phyloP scores from a whole-genome alignment of 371 early-diverging fungal species.

The Funneliformis caledonium region DNA sequence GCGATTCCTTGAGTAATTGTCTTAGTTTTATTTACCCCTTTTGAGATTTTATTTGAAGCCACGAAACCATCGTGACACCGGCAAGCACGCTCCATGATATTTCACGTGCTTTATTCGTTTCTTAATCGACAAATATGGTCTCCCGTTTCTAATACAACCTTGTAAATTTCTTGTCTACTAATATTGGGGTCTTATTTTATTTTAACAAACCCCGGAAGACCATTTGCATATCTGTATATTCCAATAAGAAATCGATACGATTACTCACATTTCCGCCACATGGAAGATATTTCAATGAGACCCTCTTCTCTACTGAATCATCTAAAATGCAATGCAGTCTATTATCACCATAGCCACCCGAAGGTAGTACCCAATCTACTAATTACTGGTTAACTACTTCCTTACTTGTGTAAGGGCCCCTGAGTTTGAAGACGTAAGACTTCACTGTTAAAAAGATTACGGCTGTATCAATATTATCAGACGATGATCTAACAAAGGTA shows the following conservation, averaged over 20 bases:
- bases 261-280: background rate
- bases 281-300: background rate
- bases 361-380: too few relatives aligned
- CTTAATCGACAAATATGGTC: slow-evolving; percentile 12
- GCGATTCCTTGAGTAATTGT: too few relatives aligned
- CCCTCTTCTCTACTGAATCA: slow-evolving; percentile 35
- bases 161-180: slow-evolving; percentile 13
- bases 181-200: slow-evolving; percentile 20
- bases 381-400: too few relatives aligned
- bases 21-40: too few relatives aligned
- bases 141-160: slow-evolving; percentile 28
- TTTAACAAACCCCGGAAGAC: slow-evolving; percentile 16
- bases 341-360: too few relatives aligned
- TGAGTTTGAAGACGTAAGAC: too few relatives aligned
- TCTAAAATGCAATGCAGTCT: slow-evolving; percentile 14
- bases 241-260: slow-evolving; percentile 23
- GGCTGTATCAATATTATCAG: too few relatives aligned
- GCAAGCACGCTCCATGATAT: slow-evolving; percentile 16
- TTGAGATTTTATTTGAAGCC: too few relatives aligned
- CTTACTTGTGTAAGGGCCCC: too few relatives aligned
- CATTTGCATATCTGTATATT: slow-evolving; percentile 22
- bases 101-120: slow-evolving; percentile 21
- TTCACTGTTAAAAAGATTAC: too few relatives aligned
- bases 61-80: too few relatives aligned
- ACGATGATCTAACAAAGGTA: too few relatives aligned